A percentile compares a stretch with the other conserved stretches of the same genome.
phyloP scores from a whole-genome alignment of 495 filamentous ascomycete genomes.

The Aspergillus sparsus region DNA sequence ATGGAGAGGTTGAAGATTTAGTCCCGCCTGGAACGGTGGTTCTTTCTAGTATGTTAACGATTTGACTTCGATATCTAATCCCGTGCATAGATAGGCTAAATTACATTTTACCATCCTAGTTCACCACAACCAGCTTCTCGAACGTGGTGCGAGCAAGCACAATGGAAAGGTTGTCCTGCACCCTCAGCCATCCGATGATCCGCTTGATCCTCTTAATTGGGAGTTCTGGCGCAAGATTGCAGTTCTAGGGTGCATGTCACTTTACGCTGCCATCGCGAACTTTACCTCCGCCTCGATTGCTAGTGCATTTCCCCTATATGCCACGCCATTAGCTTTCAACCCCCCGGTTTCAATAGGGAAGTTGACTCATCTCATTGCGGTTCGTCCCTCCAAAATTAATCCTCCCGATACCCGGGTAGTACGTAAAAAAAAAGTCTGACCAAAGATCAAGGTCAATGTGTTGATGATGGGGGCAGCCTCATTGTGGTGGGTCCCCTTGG shows the following conservation, averaged over 20 bases:
- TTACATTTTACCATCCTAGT: no score
- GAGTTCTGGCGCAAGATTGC: background rate
- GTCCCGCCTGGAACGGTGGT: no score
- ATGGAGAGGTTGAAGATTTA: no score
- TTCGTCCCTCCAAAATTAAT: no score
- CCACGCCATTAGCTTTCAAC: background rate
- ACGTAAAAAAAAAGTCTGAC: no score
- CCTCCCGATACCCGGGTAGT: no score
- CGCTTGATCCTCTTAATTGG: background rate
- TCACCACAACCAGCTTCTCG: no score
- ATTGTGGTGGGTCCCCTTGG: conserved; percentile 37
- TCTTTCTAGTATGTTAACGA: no score
- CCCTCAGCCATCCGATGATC: background rate
- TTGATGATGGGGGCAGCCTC: conserved; percentile 36
- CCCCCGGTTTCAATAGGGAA: background rate
- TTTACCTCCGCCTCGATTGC: background rate
- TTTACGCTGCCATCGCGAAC: background rate
- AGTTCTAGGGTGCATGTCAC: background rate
- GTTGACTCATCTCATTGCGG: conserved; percentile 27
- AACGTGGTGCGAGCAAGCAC: no score
- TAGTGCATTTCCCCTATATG: background rate
- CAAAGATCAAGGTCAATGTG: no score
- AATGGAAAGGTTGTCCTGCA: background rate
- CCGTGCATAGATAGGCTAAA: no score
- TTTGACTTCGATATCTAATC: no score